phyloP scores from a whole-genome alignment of 2,329 filamentous ascomycete genomes.

The Byssothecium circinans region DNA sequence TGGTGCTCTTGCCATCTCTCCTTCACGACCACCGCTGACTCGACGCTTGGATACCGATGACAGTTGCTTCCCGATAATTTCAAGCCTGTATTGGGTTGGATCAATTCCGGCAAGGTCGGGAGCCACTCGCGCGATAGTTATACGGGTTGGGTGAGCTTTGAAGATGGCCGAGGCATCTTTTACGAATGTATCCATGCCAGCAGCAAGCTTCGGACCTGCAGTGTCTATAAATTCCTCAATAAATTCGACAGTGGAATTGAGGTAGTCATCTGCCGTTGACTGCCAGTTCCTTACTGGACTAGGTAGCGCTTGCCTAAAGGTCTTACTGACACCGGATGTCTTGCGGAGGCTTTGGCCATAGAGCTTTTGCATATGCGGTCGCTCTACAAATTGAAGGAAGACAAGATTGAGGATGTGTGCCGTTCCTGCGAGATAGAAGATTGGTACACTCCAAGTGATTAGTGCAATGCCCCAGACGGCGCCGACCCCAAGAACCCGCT shows the following conservation, averaged over 20 bases:
- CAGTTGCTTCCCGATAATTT: conserved; percentile 66
- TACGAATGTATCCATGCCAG: conserved; percentile 83
- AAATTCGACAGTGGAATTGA: conserved; percentile 84
- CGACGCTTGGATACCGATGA: conserved; percentile 56
- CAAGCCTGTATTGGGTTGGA: conserved; percentile 76
- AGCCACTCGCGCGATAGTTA: conserved; percentile 78
- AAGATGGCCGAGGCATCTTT: conserved; percentile 86
- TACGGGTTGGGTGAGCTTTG: conserved; percentile 82
- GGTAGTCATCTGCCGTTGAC: conserved; percentile 81
- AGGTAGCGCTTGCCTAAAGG: conserved; percentile 82
- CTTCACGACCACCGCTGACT: conserved; percentile 71
- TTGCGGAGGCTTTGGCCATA: conserved; percentile 82
- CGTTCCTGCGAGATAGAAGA: conserved; percentile 83
- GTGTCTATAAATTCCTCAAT: conserved; percentile 88
- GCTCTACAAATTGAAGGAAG: conserved; percentile 92
- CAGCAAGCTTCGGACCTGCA: conserved; percentile 81
- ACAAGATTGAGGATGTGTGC: conserved; percentile 82
- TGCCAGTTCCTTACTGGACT: conserved; percentile 81
- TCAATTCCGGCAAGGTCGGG: conserved; percentile 80
- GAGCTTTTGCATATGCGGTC: conserved; percentile 97
- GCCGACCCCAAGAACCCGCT: conserved; percentile 88
- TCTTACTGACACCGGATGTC: conserved; percentile 90
- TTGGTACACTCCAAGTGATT: conserved; percentile 84
- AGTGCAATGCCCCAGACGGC: conserved; percentile 95
- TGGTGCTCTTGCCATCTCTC: conserved; percentile 67